Conservation (phyloP, 345 rosid species). For the Euphorbia peplus region DNA sequence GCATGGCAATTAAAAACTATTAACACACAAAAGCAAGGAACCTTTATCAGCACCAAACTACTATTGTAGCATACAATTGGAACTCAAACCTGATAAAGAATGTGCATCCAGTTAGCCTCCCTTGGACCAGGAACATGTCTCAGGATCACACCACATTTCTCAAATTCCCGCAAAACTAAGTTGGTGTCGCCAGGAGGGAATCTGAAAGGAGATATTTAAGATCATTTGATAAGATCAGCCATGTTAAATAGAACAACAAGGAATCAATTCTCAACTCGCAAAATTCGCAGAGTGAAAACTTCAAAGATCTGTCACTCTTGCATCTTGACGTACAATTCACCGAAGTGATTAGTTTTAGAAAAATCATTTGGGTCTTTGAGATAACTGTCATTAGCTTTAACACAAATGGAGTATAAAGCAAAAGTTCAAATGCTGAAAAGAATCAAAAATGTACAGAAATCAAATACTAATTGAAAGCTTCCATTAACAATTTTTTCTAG, state of each 20-base stretch:
- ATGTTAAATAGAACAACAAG: background rate
- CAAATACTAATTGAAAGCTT: background rate
- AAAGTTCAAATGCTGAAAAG: background rate
- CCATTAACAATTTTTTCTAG: background rate
- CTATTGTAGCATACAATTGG: conserved; percentile 13
- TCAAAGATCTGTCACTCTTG: background rate
- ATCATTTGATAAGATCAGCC: conserved; percentile 13
- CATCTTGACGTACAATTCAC: background rate
- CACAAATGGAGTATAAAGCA: background rate
- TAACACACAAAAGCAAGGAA: background rate
- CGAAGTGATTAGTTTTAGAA: background rate
- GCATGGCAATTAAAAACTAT: background rate
- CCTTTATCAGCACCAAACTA: background rate
- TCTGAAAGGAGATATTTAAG: conserved; percentile 39
- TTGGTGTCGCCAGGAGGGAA: conserved; percentile 89
- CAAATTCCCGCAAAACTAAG: conserved; percentile 85
- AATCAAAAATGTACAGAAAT: background rate
- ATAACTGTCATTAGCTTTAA: background rate
- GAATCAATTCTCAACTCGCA: background rate
- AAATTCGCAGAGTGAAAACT: background rate
- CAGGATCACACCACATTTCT: conserved; percentile 82
- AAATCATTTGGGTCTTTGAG: background rate
- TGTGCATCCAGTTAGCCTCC: conserved; percentile 97
- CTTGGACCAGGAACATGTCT: conserved; percentile 95
- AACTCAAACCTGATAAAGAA: conserved; percentile 84